phyloP scores from a whole-genome alignment of 192 early-diverging fungal species.

The Ambispora gerdemannii region DNA sequence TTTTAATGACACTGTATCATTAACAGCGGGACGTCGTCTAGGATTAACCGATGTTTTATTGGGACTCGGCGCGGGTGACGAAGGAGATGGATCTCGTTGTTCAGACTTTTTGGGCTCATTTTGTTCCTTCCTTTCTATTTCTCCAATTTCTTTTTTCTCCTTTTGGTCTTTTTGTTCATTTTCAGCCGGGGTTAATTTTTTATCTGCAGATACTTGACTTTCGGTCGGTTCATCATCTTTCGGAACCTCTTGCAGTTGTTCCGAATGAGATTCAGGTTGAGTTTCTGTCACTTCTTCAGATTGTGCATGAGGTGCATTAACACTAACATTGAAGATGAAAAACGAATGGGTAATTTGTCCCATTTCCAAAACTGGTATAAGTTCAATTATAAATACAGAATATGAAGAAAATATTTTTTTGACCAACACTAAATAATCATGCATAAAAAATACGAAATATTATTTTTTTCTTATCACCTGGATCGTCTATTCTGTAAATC shows the following conservation, averaged over 20 bases:
- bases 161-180: not conserved
- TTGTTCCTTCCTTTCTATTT: not conserved
- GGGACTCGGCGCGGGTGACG: not conserved
- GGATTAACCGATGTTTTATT: not conserved
- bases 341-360: too few species aligned
- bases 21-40: not conserved
- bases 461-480: slow-evolving; percentile 30
- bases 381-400: too few species aligned
- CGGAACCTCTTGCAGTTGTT: not conserved
- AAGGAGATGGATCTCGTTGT: not conserved
- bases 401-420: too few species aligned
- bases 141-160: not conserved
- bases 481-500: slow-evolving; percentile 18
- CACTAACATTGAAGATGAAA: too few species aligned
- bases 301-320: not conserved
- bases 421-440: too few species aligned
- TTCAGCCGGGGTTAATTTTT: too few species aligned
- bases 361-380: too few species aligned
- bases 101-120: not conserved
- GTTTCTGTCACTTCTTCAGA: too few species aligned
- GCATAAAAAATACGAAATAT: too few species aligned
- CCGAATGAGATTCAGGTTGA: not conserved
- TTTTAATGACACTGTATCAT: slow-evolving; percentile 2
- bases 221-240: not conserved
- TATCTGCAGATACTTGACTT: not conserved